Evolutionary conservation across 257 asterid genomes (phyloP), one percentile per base, ranked within the genome.

Genomic region (Penstemon eatonii): DNA sequence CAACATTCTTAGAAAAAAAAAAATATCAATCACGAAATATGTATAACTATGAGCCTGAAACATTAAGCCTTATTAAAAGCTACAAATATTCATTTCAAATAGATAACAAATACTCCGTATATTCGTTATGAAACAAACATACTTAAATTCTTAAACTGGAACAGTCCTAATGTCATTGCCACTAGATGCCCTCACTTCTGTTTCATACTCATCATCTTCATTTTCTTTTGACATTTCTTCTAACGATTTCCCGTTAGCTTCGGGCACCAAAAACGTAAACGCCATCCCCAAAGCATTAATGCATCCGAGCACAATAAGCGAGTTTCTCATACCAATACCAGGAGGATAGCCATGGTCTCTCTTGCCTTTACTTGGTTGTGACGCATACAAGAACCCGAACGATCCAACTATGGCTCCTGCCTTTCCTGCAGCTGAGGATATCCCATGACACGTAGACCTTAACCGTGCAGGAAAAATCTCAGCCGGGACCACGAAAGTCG

Each of bases 361-460:
- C 68, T 0, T 13, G 0, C 43, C 56, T 41, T 79, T 75, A 2
- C 33, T 54, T 3, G 65, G 9, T 47, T 73, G 84, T 7, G 86
- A 69, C 4, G 82, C 80, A 9, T 79, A 82, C 45, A 78, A 47
- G 69, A 82, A 82, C 4, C 84, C 84, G 25, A 56, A 74, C 4
- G 86, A 77, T 1, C 86, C 86, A 0, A 82, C 66, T 3, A 82
- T 82, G 0, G 83, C 86, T 5, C 82, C 86, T 1, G 83, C 78
- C 13, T 82, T 82, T 3, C 84, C 86, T 0, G 80, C 76, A 10
- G 86, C 86, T 3, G 82, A 80, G 1, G 86, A 78, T 57, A 82
- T 79, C 37, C 87, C 84, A 36, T 79, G 84, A 67, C 84, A 82
- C 1, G 83, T 83, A 4, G 87, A 80, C 61, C 83, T 70, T 39